Percentiles rank a stretch among this genome's conserved stretches.
These are phyloP conservation scores for Besnoitia besnoiti DNA, from an alignment of 169 alveolate genomes.

Conservation along the genomic window DNA sequence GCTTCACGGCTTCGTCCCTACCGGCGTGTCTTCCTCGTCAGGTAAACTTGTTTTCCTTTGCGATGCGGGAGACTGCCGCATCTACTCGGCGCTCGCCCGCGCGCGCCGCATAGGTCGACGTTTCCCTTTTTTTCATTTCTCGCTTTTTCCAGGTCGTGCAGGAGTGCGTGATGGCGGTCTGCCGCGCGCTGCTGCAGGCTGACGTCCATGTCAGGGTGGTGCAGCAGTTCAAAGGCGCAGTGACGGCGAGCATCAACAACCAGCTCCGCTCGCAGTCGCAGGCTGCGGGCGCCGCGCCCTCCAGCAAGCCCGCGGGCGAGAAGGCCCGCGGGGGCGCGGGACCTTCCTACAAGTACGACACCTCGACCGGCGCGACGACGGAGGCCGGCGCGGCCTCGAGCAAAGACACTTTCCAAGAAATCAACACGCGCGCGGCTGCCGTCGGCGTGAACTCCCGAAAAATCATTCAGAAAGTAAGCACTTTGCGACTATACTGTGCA, in stretches of 20 bases:
- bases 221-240: constrained; percentile 82
- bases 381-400: not conserved
- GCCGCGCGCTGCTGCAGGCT: constrained; percentile 89
- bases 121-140: not conserved
- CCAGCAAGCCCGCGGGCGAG: not conserved
- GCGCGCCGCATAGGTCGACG: not conserved
- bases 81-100: not conserved
- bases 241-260: constrained; percentile 71
- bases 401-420: constrained; percentile 59
- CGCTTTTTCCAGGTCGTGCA: constrained; percentile 71
- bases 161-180: constrained; percentile 85
- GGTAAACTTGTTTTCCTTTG: too few relatives aligned
- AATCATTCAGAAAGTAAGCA: constrained; percentile 82
- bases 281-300: not conserved
- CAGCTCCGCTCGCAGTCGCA: constrained; percentile 13
- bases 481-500: too few relatives aligned
- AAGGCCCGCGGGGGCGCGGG: not conserved
- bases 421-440: constrained; percentile 75
- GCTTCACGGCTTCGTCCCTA: not conserved
- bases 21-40: not conserved
- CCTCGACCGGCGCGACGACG: constrained; percentile 21
- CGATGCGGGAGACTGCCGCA: not conserved
- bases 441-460: constrained; percentile 77
- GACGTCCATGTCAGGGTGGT: constrained; percentile 93
- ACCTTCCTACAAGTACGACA: not conserved